Base-by-base conservation (phyloP, 2,329 filamentous ascomycete species). In the Ceratocystiopsis sp. region DNA sequence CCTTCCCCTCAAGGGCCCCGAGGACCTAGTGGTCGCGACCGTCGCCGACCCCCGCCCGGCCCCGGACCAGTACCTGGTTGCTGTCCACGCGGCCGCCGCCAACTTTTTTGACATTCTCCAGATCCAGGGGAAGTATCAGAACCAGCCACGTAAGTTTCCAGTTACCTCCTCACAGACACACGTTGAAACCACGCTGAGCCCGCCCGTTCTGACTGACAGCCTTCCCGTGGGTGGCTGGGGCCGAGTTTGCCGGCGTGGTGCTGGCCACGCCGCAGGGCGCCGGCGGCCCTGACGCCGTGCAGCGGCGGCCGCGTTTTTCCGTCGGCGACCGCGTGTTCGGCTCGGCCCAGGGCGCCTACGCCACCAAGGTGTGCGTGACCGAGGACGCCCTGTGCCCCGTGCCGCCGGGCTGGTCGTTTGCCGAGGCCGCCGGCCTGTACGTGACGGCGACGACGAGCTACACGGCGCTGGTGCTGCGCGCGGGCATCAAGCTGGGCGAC, bases 41-140 rank as follows among this genome's bases (percentile, higher is more conserved):
- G 71, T 94, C 14, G 77, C 85, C 16, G 83, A 86, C 43, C 87
- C 85, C 1, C 63, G 65, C 1, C 84, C 86, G 2, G 67, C 69
- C 10, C 61, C 75, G 32, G 66, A 82, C 55, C 76, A 94, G 63
- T 96, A 95, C 59, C 69, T 93, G 49, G 82, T 96, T 57, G 73
- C 78, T 55, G 82, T 96, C 54, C 83, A 85, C 61, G 84, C 89
- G 39, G 73, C 82, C 0, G 89, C 85, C 17, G 84, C 84, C 54
- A 96, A 96, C 65, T 96, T 96, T 72, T 96, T 95, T 67, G 89
- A 96, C 59, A 81, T 94, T 45, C 75, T 96, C 43, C 89, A 96
- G 58, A 85, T 95, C 56, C 80, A 85, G 56, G 89, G 89, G 45
- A 93, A 93, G 73, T 96, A 96, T 63, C 89, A 96, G 58, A 73